Conservation (phyloP, 1,284 basidiomycete species). For the Trametes hirsuta region DNA sequence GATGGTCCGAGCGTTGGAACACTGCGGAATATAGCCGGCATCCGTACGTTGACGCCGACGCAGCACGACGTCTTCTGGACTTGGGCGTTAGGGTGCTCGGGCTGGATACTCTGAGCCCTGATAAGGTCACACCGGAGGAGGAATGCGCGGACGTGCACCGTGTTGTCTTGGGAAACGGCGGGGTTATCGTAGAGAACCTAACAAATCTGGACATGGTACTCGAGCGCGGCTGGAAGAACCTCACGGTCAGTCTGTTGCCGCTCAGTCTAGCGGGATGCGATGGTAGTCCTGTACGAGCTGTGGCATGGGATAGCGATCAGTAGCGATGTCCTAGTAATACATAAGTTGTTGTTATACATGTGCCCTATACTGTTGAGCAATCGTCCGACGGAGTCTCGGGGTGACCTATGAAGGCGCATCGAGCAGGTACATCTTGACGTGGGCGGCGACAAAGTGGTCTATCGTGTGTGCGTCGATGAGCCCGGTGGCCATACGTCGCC, state of each 20-base stretch:
- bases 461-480: constrained; percentile 57
- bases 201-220: constrained; percentile 47
- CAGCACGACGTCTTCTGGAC: constrained; percentile 51
- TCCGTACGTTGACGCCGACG: constrained; percentile 59
- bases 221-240: constrained; percentile 32
- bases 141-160: constrained; percentile 55
- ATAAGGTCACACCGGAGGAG: constrained; percentile 50
- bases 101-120: constrained; percentile 66
- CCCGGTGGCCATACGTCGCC: constrained; percentile 66
- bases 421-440: constrained; percentile 27
- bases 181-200: constrained; percentile 71
- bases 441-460: constrained; percentile 45
- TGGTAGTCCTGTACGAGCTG: constrained; percentile 67
- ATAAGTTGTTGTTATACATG: too few relatives aligned
- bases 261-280: constrained; percentile 58
- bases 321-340: neutral
- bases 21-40: constrained; percentile 57
- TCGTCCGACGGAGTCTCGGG: too few relatives aligned
- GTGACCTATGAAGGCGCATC: constrained; percentile 11
- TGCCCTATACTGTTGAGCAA: too few relatives aligned
- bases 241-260: constrained; percentile 59
- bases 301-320: constrained; percentile 29
- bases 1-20: constrained; percentile 62
- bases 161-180: constrained; percentile 56
- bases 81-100: constrained; percentile 60